Percentiles rank a stretch among this genome's conserved stretches.
These are phyloP conservation scores for Fusarium protoensiforme DNA, from an alignment of 2,329 filamentous ascomycete genomes.

Conservation along the genomic window DNA sequence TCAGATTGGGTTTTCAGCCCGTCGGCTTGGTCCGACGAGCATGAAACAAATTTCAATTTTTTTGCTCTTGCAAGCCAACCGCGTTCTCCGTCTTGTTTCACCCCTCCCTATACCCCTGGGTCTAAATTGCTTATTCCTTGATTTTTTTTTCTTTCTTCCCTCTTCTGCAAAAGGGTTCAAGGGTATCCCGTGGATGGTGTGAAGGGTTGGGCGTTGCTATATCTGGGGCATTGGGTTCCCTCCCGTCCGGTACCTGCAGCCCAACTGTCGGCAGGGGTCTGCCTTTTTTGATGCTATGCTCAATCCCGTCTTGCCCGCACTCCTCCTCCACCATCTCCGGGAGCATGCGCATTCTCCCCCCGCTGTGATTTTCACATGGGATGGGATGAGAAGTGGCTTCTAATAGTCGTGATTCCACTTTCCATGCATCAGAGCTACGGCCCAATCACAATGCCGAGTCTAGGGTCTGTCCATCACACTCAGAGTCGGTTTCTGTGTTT, in stretches of 20 bases:
- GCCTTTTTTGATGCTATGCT: slow-evolving; percentile 14
- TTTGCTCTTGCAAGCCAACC: slow-evolving; percentile 6
- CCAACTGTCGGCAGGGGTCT: slow-evolving; percentile 33
- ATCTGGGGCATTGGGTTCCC: slow-evolving; percentile 33
- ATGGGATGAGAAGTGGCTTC: slow-evolving; percentile 6
- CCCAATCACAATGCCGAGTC: slow-evolving; percentile 11
- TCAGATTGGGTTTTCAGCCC: slow-evolving; percentile 15
- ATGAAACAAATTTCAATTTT: slow-evolving; percentile 20
- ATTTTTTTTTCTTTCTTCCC: background rate
- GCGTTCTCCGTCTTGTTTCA: slow-evolving; percentile 10
- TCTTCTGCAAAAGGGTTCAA: slow-evolving; percentile 18
- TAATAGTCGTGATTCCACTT: slow-evolving; percentile 19
- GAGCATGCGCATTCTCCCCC: slow-evolving; percentile 10
- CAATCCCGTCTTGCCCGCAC: slow-evolving; percentile 4
- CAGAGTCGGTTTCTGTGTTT: slow-evolving; percentile 2
- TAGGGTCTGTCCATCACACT: slow-evolving; percentile 18
- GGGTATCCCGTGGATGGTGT: slow-evolving; percentile 20
- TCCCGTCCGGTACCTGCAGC: slow-evolving; percentile 39
- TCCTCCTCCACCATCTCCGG: slow-evolving; percentile 25
- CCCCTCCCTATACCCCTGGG: background rate
- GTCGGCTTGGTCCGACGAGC: slow-evolving; percentile 25
- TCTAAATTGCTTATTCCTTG: slow-evolving; percentile 13
- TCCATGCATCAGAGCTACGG: slow-evolving; percentile 5
- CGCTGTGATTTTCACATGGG: slow-evolving; percentile 13
- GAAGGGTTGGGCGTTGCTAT: slow-evolving; percentile 28